Conservation (phyloP, 2,329 filamentous ascomycete species). For the Helminthosporium solani region DNA sequence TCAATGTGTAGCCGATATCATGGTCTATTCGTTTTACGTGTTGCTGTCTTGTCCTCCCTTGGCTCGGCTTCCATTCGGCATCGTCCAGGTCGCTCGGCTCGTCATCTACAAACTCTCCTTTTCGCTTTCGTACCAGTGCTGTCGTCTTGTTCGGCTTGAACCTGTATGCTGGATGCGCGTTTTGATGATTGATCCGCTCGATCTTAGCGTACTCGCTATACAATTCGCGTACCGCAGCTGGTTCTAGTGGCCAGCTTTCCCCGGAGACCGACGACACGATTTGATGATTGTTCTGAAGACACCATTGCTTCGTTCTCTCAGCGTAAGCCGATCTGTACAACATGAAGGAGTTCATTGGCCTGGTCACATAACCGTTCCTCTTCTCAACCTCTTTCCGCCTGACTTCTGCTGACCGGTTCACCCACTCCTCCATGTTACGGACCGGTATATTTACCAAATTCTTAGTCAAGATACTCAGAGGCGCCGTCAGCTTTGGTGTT, state of each 20-base stretch:
- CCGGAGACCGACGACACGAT: constrained; percentile 86
- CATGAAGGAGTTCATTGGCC: constrained; percentile 98
- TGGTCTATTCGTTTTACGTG: constrained; percentile 26
- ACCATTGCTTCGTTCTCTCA: constrained; percentile 78
- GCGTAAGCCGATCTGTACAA: constrained; percentile 92
- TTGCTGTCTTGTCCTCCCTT: constrained; percentile 22
- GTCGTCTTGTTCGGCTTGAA: constrained; percentile 79
- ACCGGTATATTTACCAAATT: constrained; percentile 63
- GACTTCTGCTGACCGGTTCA: constrained; percentile 67
- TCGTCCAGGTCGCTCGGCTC: constrained; percentile 47
- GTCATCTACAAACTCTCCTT: constrained; percentile 43
- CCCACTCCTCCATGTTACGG: constrained; percentile 77
- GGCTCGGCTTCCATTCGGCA: constrained; percentile 39
- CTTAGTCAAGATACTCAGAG: constrained; percentile 70
- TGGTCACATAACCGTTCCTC: constrained; percentile 76
- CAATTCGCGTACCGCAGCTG: constrained; percentile 67
- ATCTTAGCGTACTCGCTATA: constrained; percentile 78
- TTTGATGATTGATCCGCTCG: constrained; percentile 80
- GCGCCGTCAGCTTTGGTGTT: constrained; percentile 61
- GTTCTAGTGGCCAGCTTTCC: constrained; percentile 80
- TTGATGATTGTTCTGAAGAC: constrained; percentile 88
- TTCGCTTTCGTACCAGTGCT: constrained; percentile 50
- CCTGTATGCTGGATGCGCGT: constrained; percentile 88
- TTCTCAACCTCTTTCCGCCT: constrained; percentile 68
- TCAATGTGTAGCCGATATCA: constrained; percentile 27